Base-by-base conservation (phyloP, 1,284 basidiomycete species). In the Microstroma glucosiphilum region DNA sequence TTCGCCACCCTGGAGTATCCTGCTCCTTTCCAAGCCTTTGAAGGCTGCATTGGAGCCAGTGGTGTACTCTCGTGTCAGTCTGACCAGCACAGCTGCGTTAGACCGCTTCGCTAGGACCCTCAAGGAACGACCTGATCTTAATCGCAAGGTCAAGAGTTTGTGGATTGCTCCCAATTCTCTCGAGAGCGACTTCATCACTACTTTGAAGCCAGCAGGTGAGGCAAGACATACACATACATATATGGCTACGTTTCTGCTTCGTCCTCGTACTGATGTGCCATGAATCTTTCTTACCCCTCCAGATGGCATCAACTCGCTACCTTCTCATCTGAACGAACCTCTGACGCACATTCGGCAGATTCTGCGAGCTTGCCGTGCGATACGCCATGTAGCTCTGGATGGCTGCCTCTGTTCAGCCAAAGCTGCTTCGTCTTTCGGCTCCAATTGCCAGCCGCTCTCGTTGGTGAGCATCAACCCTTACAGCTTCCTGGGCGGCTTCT, bases 401-500 rank as follows among this genome's bases (percentile, higher is more conserved):
- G 76, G 76, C 6, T 70, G 71, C 49, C 63, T 78, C 40, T 56
- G 76, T 8, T 68, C 68, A 6, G 37, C 64, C n/a, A 66, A 73
- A 13, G 63, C 70, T 2, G 74, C 75, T 0, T 59, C 64, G 21
- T 68, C 66, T 13, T 78, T 76, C 59, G 77, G 77, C 17, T 72
- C 75, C 11, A 71, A 72, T 2, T 78, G 74, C 58, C 73, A 77
- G 62, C 77, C 77, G 8, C 51, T 67, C 7, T 55, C 64, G 13
- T 46, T 78, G 37, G 70, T 71, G 15, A 71, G 70, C 63, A 63
- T 78, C 62, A 78, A 78, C 41, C 75, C 77, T 9, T 71, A 77
- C 61, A 71, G 69, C 46, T 78, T 75, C 51, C 65, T 78, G 0
- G 69, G 70, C 7, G 71, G 66, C 23, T 78, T 78, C 56, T 66